Conservation (phyloP, 768 basidiomycete species). For the Mrakia gelida region DNA sequence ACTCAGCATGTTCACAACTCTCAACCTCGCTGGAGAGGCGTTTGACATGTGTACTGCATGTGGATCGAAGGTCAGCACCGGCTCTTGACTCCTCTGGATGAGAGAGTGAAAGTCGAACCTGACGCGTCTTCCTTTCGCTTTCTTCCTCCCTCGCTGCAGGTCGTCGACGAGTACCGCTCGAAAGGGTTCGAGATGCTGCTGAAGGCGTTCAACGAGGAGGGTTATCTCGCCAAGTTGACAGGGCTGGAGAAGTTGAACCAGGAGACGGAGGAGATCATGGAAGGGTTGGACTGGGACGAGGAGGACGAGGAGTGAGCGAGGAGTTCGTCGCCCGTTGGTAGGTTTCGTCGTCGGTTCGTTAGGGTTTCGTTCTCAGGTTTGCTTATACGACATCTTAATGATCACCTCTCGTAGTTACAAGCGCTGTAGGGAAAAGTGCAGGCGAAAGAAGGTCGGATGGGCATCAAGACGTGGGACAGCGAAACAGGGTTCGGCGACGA, state of each 20-base stretch:
- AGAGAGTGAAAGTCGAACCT: not conserved
- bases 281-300: slow-evolving; percentile 65
- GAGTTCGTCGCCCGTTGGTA: too few relatives aligned
- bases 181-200: slow-evolving; percentile 74
- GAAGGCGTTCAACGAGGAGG: slow-evolving; percentile 73
- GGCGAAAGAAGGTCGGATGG: too few relatives aligned
- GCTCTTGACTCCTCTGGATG: not conserved
- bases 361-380: too few relatives aligned
- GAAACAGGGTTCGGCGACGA: too few relatives aligned
- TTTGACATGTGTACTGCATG: slow-evolving; percentile 89
- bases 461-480: too few relatives aligned
- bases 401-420: too few relatives aligned
- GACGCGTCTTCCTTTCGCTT: not conserved
- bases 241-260: slow-evolving; percentile 72
- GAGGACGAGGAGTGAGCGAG: slow-evolving; percentile 58
- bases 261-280: slow-evolving; percentile 58
- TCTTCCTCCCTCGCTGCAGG: slow-evolving; percentile 47
- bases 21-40: slow-evolving; percentile 79
- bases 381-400: too few relatives aligned
- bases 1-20: slow-evolving; percentile 76
- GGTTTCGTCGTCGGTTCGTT: too few relatives aligned
- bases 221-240: slow-evolving; percentile 68
- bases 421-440: too few relatives aligned
- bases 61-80: slow-evolving; percentile 62
- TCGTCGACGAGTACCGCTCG: slow-evolving; percentile 74